Base-by-base conservation (phyloP, 257 asterid genomes). In the Penstemon davidsonii region DNA sequence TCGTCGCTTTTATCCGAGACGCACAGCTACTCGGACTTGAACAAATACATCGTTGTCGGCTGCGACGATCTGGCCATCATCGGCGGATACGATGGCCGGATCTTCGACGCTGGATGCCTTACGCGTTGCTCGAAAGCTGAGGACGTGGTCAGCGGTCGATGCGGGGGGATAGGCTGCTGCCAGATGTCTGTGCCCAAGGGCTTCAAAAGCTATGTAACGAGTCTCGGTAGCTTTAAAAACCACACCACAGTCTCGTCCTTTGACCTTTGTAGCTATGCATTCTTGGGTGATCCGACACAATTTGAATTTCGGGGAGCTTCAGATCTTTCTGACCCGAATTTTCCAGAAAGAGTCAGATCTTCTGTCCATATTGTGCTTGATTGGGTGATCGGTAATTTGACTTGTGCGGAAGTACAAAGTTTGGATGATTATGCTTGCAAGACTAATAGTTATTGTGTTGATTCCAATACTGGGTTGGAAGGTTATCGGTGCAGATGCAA, bases 151-250 rank as follows among this genome's bases (percentile, higher is more conserved):
- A 62, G n/a, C 9, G 96, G 88, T 0, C 70, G 37, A 5, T 89
- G 95, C 76, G 62, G 85, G 7, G 95, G 95, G 33, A 67, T 76
- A 9, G 96, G 97, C 1, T 91, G 96, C 67, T 86, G 97, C 77
- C 95, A 91, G 71, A 83, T 81, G 2, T n/a, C 96, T 0, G 49
- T 88, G 25, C 95, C 95, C 1, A 80, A 40, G 55, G 96, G 97
- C 0, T 7, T 78, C 10, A 76, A 79, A 42, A 40, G 0, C 49
- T 25, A 25, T 25, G 33, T 1, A 2, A 25, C 33, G 33, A 1
- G 1, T 25, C 33, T 25, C 33, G 33, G 33, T 25, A 2, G 3
- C 33, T 2, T 25, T 0, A 25, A 25, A 0, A 85, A 83, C 13
- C 89, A 88, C 7, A 77, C 86, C 0, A 1, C 0, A 0, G 80